Evolutionary conservation across 345 rosid species (phyloP).

Genomic region (Eucalyptus rudis): DNA sequence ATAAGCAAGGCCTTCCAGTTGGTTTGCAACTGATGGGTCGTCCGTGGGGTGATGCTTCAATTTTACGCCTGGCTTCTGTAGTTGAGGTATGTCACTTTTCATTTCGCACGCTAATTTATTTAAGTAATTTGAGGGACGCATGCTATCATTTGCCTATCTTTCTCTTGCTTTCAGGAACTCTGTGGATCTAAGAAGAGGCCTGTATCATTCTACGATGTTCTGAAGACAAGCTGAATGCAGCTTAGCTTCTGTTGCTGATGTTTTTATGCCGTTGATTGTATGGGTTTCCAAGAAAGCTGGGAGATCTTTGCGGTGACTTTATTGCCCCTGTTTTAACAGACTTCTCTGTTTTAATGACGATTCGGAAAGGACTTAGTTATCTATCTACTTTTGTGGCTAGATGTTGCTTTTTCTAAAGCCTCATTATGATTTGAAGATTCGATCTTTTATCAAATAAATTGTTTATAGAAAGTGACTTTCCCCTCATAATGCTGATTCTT

Average conservation of each 20-base stretch:
- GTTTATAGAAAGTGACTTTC: not conserved
- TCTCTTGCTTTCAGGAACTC: slow-evolving; percentile 42
- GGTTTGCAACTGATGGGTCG: slow-evolving; percentile 78
- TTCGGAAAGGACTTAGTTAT: not conserved
- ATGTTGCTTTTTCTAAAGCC: not conserved
- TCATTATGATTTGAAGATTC: not conserved
- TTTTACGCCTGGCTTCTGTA: slow-evolving; percentile 58
- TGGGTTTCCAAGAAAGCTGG: not conserved
- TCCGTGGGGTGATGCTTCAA: slow-evolving; percentile 83
- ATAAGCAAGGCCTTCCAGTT: slow-evolving; percentile 76
- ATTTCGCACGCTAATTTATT: too few species aligned
- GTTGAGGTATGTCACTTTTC: slow-evolving; percentile 40
- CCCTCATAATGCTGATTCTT: not conserved
- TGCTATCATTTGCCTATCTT: not conserved
- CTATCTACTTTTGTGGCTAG: not conserved
- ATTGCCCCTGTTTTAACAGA: not conserved
- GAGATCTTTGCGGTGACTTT: not conserved
- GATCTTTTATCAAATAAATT: not conserved
- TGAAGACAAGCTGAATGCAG: slow-evolving; percentile 13
- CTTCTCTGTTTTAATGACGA: not conserved
- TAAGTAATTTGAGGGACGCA: not conserved
- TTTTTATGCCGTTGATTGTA: not conserved
- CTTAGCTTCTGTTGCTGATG: not conserved
- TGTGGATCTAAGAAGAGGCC: slow-evolving; percentile 51
- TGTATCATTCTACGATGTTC: slow-evolving; percentile 41